A percentile compares a stretch with the other conserved stretches of the same genome.
These are phyloP conservation scores for Umbelopsis vinacea DNA, from an alignment of 192 early-diverging fungal genomes.

Conservation along the genomic window DNA sequence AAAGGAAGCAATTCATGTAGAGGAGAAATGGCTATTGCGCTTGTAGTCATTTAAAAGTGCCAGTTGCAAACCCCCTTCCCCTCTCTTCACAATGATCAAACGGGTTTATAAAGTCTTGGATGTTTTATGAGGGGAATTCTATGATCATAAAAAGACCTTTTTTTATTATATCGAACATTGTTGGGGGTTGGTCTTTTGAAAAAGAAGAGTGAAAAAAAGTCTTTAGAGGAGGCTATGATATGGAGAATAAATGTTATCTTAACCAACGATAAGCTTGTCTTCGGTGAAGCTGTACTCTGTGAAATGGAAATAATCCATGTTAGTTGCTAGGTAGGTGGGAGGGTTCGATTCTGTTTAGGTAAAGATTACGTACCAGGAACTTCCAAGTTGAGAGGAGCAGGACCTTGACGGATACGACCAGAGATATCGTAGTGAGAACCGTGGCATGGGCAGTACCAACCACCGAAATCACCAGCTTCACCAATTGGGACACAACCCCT, in stretches of 20 bases:
- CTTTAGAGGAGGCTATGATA: constrained; percentile 14
- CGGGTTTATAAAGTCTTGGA: neutral
- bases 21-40: neutral
- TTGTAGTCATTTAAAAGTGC: too few relatives aligned
- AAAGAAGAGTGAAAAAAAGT: constrained; percentile 3
- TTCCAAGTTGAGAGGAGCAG: constrained; percentile 98
- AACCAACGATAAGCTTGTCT: constrained; percentile 88
- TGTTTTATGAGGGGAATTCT: constrained; percentile 14
- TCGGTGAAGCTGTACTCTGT: constrained; percentile 70
- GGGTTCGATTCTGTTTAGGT: neutral
- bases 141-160: constrained; percentile 23
- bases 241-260: constrained; percentile 35
- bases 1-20: too few relatives aligned
- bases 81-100: neutral
- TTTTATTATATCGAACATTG: constrained; percentile 24
- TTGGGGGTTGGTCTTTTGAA: constrained; percentile 21
- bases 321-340: neutral
- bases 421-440: constrained; percentile 99
- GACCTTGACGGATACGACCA: constrained; percentile 97
- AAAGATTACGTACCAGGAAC: constrained; percentile 72
- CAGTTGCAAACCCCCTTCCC: too few relatives aligned
- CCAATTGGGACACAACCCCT: constrained; percentile 98
- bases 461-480: constrained; percentile 96
- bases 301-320: neutral
- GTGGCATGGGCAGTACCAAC: constrained; percentile 99